These are phyloP conservation scores for Colletotrichum cordylinicola DNA, from an alignment of 2,329 filamentous ascomycete genomes.

Conservation along the genomic window DNA sequence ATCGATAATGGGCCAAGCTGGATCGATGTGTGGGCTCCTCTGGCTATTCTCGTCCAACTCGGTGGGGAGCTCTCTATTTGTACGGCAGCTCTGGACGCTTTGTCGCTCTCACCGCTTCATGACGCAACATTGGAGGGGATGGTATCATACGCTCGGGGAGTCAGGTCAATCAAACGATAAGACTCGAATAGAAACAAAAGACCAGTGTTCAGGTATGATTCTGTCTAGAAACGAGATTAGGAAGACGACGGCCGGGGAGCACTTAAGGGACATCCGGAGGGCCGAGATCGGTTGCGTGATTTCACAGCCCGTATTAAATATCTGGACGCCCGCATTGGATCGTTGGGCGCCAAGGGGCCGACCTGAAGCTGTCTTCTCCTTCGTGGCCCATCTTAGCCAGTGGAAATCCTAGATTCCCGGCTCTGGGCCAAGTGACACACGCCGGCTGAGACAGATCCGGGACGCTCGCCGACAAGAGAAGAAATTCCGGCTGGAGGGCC, in stretches of 20 bases:
- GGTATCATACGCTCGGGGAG: slow-evolving; percentile 18
- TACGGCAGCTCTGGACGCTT: slow-evolving; percentile 4
- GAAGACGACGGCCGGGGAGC: background rate
- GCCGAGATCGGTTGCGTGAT: slow-evolving; percentile 16
- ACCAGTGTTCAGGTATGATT: background rate
- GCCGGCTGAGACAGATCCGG: slow-evolving; percentile 1
- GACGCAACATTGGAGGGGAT: slow-evolving; percentile 21
- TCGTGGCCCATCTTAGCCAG: background rate
- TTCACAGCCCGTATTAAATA: background rate
- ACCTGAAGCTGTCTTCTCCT: background rate
- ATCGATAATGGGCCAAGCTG: background rate
- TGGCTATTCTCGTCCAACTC: background rate
- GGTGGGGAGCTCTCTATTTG: slow-evolving; percentile 13
- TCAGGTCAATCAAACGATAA: background rate
- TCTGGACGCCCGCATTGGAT: background rate
- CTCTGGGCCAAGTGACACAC: background rate
- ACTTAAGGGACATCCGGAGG: background rate
- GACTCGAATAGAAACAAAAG: background rate
- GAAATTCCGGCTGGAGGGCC: background rate
- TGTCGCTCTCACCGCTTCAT: slow-evolving; percentile 21
- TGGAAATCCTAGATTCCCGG: background rate
- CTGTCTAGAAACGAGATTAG: slow-evolving; percentile 3
- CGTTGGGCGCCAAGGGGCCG: background rate
- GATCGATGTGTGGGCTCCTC: background rate
- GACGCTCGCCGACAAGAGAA: background rate